Percentiles rank a stretch among this genome's conserved stretches.
Conservation (phyloP, 2,329 filamentous ascomycete species). For the Phaeosphaeriaceae sp. region DNA sequence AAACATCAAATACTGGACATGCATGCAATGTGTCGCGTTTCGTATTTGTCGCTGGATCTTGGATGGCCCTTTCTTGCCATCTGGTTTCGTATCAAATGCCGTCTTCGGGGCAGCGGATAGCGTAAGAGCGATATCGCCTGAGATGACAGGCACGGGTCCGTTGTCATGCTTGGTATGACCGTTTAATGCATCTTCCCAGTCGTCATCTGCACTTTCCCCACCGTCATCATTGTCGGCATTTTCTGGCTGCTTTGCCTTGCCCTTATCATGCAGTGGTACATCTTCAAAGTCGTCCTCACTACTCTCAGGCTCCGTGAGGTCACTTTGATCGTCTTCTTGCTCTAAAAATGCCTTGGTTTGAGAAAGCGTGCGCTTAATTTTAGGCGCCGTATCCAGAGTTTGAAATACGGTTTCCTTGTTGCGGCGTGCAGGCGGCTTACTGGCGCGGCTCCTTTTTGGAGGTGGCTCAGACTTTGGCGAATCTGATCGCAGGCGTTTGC, state of each 20-base stretch:
- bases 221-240: slow-evolving; percentile 31
- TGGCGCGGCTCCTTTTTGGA: slow-evolving; percentile 31
- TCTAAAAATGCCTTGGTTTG: slow-evolving; percentile 49
- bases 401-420: slow-evolving; percentile 53
- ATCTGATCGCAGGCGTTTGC: slow-evolving; percentile 65
- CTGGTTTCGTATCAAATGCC: slow-evolving; percentile 47
- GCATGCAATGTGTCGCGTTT: slow-evolving; percentile 81
- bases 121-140: slow-evolving; percentile 76
- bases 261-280: slow-evolving; percentile 43
- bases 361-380: slow-evolving; percentile 38
- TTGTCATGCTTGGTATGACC: slow-evolving; percentile 36
- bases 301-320: slow-evolving; percentile 50
- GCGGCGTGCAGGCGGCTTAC: slow-evolving; percentile 22
- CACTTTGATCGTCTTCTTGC: slow-evolving; percentile 49
- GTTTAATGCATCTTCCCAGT: slow-evolving; percentile 49
- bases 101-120: slow-evolving; percentile 50
- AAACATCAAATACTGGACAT: slow-evolving; percentile 86
- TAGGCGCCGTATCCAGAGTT: slow-evolving; percentile 50
- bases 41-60: slow-evolving; percentile 84
- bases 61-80: slow-evolving; percentile 81
- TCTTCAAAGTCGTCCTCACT: slow-evolving; percentile 59
- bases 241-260: slow-evolving; percentile 47
- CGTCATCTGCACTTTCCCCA: slow-evolving; percentile 49
- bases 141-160: slow-evolving; percentile 55
- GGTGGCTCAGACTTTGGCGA: slow-evolving; percentile 52